These are phyloP conservation scores for Triticum turgidum DNA, from an alignment of 176 grass and related monocot species.

Conservation along the genomic window DNA sequence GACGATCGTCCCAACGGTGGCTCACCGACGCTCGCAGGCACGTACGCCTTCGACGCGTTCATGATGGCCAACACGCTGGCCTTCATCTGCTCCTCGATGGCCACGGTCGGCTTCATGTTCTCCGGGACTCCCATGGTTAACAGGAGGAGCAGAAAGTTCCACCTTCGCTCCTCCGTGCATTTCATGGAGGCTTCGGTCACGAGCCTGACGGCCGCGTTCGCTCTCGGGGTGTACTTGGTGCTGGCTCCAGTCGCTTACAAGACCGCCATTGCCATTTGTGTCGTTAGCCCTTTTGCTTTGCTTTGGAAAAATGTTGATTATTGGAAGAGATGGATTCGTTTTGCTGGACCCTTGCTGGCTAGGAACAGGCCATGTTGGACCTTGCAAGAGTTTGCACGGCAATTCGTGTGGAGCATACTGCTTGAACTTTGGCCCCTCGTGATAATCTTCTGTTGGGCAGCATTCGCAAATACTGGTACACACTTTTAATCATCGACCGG, in stretches of 20 bases:
- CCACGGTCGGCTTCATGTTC: background rate
- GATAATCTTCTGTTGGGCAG: background rate
- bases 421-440: background rate
- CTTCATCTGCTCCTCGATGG: background rate
- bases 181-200: background rate
- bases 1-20: slow-evolving; percentile 5
- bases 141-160: background rate
- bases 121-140: background rate
- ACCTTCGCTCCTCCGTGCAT: background rate
- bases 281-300: background rate
- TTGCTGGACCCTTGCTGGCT: background rate
- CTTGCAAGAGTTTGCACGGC: too few species aligned
- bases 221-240: background rate
- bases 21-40: slow-evolving; percentile 1
- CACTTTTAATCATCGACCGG: too few species aligned
- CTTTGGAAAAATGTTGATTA: background rate
- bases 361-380: background rate
- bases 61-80: background rate
- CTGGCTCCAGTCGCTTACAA: background rate
- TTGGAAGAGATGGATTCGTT: background rate
- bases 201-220: background rate
- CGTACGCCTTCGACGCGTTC: slow-evolving; percentile 29
- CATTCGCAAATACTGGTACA: background rate
- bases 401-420: background rate
- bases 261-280: background rate